phyloP scores from a whole-genome alignment of 768 basidiomycete species.

The Hydnomerulius pinastri region DNA sequence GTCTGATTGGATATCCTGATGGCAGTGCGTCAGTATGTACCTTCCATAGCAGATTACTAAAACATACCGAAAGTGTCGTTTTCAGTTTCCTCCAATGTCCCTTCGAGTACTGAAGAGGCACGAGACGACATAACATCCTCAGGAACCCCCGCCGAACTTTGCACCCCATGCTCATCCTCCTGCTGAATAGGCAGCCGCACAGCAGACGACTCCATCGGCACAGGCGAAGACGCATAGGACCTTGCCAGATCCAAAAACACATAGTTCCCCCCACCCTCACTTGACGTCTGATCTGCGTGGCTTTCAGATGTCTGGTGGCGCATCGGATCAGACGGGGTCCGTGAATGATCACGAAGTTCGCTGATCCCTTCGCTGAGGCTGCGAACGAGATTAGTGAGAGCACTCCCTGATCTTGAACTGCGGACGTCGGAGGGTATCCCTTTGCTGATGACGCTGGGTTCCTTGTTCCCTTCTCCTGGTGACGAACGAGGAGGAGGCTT shows the following conservation, averaged over 20 bases:
- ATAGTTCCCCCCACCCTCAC: slow-evolving; percentile 9
- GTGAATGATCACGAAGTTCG: slow-evolving; percentile 20
- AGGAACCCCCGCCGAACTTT: slow-evolving; percentile 11
- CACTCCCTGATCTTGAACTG: slow-evolving; percentile 35
- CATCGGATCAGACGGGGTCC: slow-evolving; percentile 11
- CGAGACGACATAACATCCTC: slow-evolving; percentile 29
- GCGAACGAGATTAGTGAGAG: slow-evolving; percentile 39
- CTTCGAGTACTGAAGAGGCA: slow-evolving; percentile 21
- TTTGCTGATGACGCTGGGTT: slow-evolving; percentile 2
- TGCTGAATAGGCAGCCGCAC: slow-evolving; percentile 7
- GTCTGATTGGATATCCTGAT: slow-evolving; percentile 27
- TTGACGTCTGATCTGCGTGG: slow-evolving; percentile 10
- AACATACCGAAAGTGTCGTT: slow-evolving; percentile 34
- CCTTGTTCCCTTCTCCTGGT: slow-evolving; percentile 1
- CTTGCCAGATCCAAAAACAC: slow-evolving; percentile 19
- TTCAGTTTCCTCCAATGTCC: slow-evolving; percentile 13
- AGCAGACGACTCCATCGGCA: slow-evolving; percentile 8
- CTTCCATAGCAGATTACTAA: background rate
- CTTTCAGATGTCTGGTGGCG: slow-evolving; percentile 11
- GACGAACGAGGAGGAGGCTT: slow-evolving; percentile 35
- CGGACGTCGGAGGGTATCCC: slow-evolving; percentile 33
- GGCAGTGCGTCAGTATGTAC: slow-evolving; percentile 1
- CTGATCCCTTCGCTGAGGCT: slow-evolving; percentile 42
- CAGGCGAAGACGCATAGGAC: slow-evolving; percentile 14
- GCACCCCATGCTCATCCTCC: slow-evolving; percentile 2